Base-by-base conservation (phyloP, 192 early-diverging fungal genomes). In the Gamsiella multidivaricata region DNA sequence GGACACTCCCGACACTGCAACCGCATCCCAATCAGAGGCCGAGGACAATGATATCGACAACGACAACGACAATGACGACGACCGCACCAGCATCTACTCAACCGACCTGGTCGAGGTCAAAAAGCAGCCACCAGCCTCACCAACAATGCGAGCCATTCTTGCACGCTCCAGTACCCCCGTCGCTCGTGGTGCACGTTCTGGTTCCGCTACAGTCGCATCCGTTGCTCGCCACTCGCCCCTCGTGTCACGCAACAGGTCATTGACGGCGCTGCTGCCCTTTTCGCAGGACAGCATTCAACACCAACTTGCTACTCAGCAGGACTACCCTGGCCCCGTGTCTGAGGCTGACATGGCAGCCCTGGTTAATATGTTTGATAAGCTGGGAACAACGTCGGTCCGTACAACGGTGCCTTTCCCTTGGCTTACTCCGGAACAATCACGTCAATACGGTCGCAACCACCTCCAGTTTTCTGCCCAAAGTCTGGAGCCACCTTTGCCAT, bases 321-420 rank as follows among this genome's bases (percentile, higher is more conserved):
- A 66, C 33, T 61, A 73, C 18, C 59, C 68, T 3, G 67, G 56
- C 47, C 47, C 67, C 22, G 53, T 57, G 15, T 58, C 61, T 33
- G 61, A 66, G 8, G 47, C 73, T 9, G 65, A 68, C 22, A 76
- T 76, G 42, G 73, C 59, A 23, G 65, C 58, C 26, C 45, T 76
- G 25, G 68, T 65, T 20, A 67, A 51, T 2, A 76, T 76, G 73
- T 76, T 76, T 36, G 64, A 66, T 45, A 61, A 65, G 14, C 31
- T 76, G 20, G 73, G 73, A 34, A 68, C 73, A 11, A 76, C 73
- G 6, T 76, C 73, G 36, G 62, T 68, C 22, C 57, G 73, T 22
- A 76, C 73, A 1, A 76, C 73, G 7, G 73, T 76, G 8, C 73
- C 73, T 6, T 76, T 76, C 59, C 73, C 73, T 39, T 76, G 73